These are phyloP conservation scores for Clausena lansium DNA, from an alignment of 345 rosid genomes.

Conservation along the genomic window DNA sequence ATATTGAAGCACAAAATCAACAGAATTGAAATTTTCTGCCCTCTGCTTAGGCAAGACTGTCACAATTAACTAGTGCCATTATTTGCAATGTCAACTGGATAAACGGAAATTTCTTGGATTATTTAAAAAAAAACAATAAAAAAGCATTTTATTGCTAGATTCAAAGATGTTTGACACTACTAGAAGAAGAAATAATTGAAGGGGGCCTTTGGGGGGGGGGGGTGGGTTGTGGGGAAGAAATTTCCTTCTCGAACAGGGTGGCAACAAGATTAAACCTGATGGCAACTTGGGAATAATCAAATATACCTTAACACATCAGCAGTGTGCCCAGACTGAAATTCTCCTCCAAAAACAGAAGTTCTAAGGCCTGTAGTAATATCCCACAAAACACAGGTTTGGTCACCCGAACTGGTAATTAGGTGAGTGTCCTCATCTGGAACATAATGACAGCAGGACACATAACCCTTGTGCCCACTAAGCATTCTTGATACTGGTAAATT, in stretches of 20 bases:
- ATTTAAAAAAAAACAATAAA: neutral
- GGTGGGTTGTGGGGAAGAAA: too few species aligned
- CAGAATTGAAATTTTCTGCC: neutral
- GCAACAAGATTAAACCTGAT: neutral
- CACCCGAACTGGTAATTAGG: slow-evolving; percentile 87
- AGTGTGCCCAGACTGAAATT: slow-evolving; percentile 95
- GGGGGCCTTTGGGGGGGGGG: too few species aligned
- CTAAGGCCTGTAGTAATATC: slow-evolving; percentile 92
- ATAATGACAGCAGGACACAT: slow-evolving; percentile 91
- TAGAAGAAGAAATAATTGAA: too few species aligned
- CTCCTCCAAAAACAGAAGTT: slow-evolving; percentile 96
- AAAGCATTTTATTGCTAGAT: neutral
- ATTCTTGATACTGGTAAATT: slow-evolving; percentile 66
- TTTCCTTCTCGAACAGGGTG: neutral
- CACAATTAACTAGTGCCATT: neutral
- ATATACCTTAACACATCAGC: slow-evolving; percentile 86
- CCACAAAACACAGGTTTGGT: slow-evolving; percentile 91
- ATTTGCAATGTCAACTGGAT: neutral
- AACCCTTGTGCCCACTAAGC: slow-evolving; percentile 93
- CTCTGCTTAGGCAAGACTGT: neutral
- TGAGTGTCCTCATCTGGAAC: slow-evolving; percentile 87
- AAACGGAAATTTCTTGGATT: neutral
- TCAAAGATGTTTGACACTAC: neutral
- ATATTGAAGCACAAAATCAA: neutral
- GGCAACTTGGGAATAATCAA: slow-evolving; percentile 3